These are phyloP conservation scores for Curvularia hawaiiensis DNA, from an alignment of 2,329 filamentous ascomycete species.

Conservation along the genomic window DNA sequence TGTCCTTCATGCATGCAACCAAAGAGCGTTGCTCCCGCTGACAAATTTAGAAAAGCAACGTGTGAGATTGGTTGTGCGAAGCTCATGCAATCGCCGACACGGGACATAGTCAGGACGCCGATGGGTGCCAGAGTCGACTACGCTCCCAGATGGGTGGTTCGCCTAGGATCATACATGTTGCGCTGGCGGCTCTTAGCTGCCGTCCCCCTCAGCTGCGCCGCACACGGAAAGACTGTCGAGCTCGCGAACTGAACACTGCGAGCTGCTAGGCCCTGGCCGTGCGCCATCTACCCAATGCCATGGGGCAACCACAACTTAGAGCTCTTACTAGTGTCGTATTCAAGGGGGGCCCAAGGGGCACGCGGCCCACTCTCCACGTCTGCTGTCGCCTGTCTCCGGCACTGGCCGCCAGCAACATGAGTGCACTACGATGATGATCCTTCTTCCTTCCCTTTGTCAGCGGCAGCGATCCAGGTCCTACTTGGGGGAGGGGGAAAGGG, in stretches of 20 bases:
- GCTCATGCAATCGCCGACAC: conserved; percentile 10
- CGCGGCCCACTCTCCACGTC: background rate
- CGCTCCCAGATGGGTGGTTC: conserved; percentile 27
- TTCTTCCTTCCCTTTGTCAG: conserved; percentile 1
- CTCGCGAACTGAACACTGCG: conserved; percentile 7
- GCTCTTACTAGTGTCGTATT: background rate
- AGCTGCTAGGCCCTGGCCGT: conserved; percentile 2
- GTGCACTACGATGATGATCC: background rate
- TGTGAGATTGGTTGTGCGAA: conserved; percentile 3
- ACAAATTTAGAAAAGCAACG: background rate
- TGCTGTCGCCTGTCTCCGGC: background rate
- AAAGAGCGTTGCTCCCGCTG: conserved; percentile 1
- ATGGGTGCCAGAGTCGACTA: conserved; percentile 5
- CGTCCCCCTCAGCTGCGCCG: conserved; percentile 15
- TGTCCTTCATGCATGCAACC: background rate
- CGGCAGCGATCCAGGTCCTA: conserved; percentile 1
- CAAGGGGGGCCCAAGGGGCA: background rate
- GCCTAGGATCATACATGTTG: conserved; percentile 20
- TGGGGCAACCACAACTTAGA: background rate
- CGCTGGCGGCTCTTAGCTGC: conserved; percentile 26
- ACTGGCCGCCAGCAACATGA: background rate
- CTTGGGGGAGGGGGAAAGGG: background rate
- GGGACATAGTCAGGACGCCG: conserved; percentile 9
- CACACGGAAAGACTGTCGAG: conserved; percentile 1
- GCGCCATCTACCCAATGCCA: background rate